These are phyloP conservation scores for Diplodia sapinea DNA, from an alignment of 2,329 filamentous ascomycete genomes.

Conservation along the genomic window DNA sequence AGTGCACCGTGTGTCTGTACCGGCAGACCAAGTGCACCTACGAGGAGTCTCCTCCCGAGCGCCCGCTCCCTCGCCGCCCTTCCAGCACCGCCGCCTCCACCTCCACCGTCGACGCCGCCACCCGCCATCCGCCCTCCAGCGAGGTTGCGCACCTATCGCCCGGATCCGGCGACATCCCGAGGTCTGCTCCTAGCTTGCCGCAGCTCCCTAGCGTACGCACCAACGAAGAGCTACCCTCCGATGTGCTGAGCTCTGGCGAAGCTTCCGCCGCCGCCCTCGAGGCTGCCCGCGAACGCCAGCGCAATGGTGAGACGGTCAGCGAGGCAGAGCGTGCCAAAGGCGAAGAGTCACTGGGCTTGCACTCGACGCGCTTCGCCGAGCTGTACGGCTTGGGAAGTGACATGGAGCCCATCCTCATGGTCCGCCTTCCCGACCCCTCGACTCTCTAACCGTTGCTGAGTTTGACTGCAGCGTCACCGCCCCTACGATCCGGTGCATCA, in stretches of 20 bases:
- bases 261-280: conserved; percentile 20
- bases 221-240: conserved; percentile 28
- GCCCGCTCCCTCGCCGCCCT: conserved; percentile 19
- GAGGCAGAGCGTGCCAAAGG: conserved; percentile 19
- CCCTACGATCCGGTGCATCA: conserved; percentile 30
- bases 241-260: conserved; percentile 23
- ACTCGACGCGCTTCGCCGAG: conserved; percentile 31
- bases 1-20: conserved; percentile 31
- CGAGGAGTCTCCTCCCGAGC: conserved; percentile 24
- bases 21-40: conserved; percentile 26
- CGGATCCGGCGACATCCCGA: conserved; percentile 15
- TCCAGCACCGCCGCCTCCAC: conserved; percentile 6
- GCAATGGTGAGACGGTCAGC: conserved; percentile 20
- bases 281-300: conserved; percentile 23
- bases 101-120: conserved; percentile 3
- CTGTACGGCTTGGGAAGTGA: conserved; percentile 33
- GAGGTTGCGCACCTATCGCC: conserved; percentile 15
- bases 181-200: conserved; percentile 16
- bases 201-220: conserved; percentile 10
- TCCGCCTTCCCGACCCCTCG: neutral
- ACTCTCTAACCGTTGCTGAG: neutral
- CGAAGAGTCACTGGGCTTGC: conserved; percentile 30
- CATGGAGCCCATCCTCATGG: conserved; percentile 34
- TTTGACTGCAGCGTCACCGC: conserved; percentile 29
- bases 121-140: conserved; percentile 9